These are phyloP conservation scores for Lithohypha guttulata DNA, from an alignment of 2,329 filamentous ascomycete species.

Conservation along the genomic window DNA sequence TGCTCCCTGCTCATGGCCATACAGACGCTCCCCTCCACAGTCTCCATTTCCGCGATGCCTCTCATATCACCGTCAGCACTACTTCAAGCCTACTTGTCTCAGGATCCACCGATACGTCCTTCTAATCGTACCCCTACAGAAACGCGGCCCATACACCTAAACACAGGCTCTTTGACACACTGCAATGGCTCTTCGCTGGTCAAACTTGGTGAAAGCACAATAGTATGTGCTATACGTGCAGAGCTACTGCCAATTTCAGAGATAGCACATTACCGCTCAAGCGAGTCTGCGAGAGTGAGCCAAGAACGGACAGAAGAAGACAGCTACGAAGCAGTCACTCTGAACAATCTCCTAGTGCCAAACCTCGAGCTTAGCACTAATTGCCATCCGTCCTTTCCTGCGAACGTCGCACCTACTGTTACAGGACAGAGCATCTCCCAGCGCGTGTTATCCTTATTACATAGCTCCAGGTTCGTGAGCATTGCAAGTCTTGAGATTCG, in stretches of 20 bases:
- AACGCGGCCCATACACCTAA: constrained; percentile 62
- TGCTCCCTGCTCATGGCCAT: no score
- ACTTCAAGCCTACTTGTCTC: constrained; percentile 74
- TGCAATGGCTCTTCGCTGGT: constrained; percentile 84
- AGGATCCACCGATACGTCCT: constrained; percentile 55
- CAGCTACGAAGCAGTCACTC: constrained; percentile 27
- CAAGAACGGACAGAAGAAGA: constrained; percentile 13
- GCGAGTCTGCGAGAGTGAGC: constrained; percentile 25
- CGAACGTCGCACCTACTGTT: constrained; percentile 55
- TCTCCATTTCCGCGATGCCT: constrained; percentile 19
- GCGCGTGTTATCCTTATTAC: constrained; percentile 63
- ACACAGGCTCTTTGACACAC: constrained; percentile 75
- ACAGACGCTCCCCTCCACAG: no score
- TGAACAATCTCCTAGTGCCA: constrained; percentile 66
- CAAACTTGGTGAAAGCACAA: constrained; percentile 66
- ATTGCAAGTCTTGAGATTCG: constrained; percentile 62
- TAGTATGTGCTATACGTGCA: constrained; percentile 84
- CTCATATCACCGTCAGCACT: constrained; percentile 58
- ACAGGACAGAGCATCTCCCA: constrained; percentile 79
- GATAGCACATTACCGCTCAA: constrained; percentile 56
- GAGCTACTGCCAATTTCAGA: constrained; percentile 69
- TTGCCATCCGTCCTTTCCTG: constrained; percentile 77
- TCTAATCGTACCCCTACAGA: constrained; percentile 66
- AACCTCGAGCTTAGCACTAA: constrained; percentile 91
- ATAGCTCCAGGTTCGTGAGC: constrained; percentile 57